phyloP scores from a whole-genome alignment of 352 stramenopile genomes.

The Thalassiosira allenii region DNA sequence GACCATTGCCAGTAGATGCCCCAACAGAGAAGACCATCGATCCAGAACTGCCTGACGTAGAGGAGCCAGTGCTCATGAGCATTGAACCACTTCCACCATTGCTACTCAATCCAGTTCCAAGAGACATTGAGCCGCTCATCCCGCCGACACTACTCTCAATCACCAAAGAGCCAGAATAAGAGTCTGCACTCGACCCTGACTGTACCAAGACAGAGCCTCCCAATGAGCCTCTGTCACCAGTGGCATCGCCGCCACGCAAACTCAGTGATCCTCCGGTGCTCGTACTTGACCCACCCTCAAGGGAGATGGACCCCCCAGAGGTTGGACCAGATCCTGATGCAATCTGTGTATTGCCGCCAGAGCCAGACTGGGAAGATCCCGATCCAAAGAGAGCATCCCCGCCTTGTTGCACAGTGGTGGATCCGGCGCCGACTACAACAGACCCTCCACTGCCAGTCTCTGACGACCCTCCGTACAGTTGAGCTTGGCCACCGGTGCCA shows the following conservation, averaged over 20 bases:
- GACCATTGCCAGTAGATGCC: slow-evolving; percentile 13
- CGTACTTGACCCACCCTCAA: slow-evolving; percentile 14
- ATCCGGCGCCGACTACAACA: slow-evolving; percentile 24
- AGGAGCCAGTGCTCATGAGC: background rate
- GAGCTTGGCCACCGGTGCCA: slow-evolving; percentile 11
- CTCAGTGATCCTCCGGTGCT: slow-evolving; percentile 13
- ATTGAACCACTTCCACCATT: slow-evolving; percentile 2
- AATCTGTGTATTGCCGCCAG: slow-evolving; percentile 18
- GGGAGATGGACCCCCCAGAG: slow-evolving; percentile 10
- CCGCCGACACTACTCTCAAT: too few relatives aligned
- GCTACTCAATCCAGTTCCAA: background rate
- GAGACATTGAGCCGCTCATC: too few relatives aligned
- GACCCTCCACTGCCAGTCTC: slow-evolving; percentile 15
- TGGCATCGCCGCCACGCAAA: slow-evolving; percentile 6
- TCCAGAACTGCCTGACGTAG: too few relatives aligned
- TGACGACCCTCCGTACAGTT: slow-evolving; percentile 26
- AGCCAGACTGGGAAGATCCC: slow-evolving; percentile 18
- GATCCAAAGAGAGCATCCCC: slow-evolving; percentile 17
- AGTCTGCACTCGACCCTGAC: background rate
- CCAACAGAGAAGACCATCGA: background rate
- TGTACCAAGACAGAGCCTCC: slow-evolving; percentile 15
- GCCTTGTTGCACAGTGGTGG: slow-evolving; percentile 20
- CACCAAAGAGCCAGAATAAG: background rate
- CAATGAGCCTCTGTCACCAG: background rate
- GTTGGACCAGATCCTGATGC: slow-evolving; percentile 15